phyloP scores from a whole-genome alignment of 257 asterid species.

The Anisodus acutangulus region DNA sequence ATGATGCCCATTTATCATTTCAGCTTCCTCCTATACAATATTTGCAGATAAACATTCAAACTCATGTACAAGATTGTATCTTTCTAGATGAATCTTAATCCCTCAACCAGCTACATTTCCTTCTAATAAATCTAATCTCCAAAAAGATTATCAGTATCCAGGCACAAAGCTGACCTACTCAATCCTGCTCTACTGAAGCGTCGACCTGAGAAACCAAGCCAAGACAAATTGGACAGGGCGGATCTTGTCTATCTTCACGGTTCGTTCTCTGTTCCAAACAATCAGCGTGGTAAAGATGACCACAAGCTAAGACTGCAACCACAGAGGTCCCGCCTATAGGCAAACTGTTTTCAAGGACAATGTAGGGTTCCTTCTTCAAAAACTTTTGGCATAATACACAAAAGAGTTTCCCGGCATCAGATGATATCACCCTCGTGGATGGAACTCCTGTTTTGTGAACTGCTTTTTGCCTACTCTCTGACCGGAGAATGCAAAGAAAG shows the following conservation, averaged over 20 bases:
- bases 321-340: conserved; percentile 67
- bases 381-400: conserved; percentile 75
- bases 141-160: conserved; percentile 17
- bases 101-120: neutral
- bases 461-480: conserved; percentile 3
- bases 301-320: conserved; percentile 84
- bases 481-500: neutral
- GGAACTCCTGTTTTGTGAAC: neutral
- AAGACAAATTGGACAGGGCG: conserved; percentile 20
- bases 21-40: neutral
- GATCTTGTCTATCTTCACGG: conserved; percentile 44
- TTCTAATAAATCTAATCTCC: neutral
- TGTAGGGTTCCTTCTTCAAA: conserved; percentile 58
- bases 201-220: conserved; percentile 25
- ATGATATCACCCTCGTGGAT: conserved; percentile 38
- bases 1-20: neutral
- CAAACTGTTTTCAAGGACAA: conserved; percentile 43
- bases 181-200: conserved; percentile 5
- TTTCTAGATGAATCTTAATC: neutral
- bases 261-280: conserved; percentile 76
- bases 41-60: neutral
- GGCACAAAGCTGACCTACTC: conserved; percentile 19
- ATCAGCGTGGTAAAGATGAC: conserved; percentile 86
- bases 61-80: conserved; percentile 1
- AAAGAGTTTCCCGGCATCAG: conserved; percentile 51